These are phyloP conservation scores for Penicillium sp. DNA, from an alignment of 2,329 filamentous ascomycete genomes.

Conservation along the genomic window DNA sequence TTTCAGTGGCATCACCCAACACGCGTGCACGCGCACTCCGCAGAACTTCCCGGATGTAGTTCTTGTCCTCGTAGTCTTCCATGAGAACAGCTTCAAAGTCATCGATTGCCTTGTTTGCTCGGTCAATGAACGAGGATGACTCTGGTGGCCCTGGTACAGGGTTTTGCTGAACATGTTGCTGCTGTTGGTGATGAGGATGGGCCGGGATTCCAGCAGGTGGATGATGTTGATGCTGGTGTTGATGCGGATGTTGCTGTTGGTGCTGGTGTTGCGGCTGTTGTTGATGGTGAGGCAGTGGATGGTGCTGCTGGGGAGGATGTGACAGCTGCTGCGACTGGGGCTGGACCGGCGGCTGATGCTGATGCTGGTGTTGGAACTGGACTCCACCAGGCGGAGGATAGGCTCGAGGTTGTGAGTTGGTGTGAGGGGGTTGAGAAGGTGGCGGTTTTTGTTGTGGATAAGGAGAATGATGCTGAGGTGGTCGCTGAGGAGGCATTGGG, in stretches of 20 bases:
- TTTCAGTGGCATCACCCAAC: conserved; percentile 41
- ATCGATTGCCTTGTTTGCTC: conserved; percentile 46
- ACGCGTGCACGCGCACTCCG: conserved; percentile 45
- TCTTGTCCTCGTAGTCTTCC: conserved; percentile 48
- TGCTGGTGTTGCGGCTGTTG: conserved; percentile 8
- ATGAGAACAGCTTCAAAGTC: conserved; percentile 47
- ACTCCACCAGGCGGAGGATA: conserved; percentile 19
- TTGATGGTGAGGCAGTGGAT: conserved; percentile 3
- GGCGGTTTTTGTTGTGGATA: conserved; percentile 23
- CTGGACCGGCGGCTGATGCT: conserved; percentile 13
- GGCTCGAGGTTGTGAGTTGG: conserved; percentile 19
- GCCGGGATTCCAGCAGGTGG: conserved; percentile 20
- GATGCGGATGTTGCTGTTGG: conserved; percentile 19
- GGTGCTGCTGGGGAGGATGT: conserved; percentile 17
- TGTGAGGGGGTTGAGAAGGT: conserved; percentile 22
- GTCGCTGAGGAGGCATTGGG: conserved; percentile 19
- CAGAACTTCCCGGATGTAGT: conserved; percentile 46
- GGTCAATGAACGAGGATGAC: conserved; percentile 39
- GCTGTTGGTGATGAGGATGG: conserved; percentile 21
- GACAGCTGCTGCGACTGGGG: conserved; percentile 14
- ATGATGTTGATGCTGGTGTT: conserved; percentile 25
- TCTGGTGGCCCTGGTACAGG: conserved; percentile 29
- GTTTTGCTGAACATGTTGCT: conserved; percentile 22
- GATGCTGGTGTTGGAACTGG: conserved; percentile 19
- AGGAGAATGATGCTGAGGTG: conserved; percentile 28